These are phyloP conservation scores for Ceratocystis colombiana DNA, from an alignment of 2,329 filamentous ascomycete genomes.

Conservation along the genomic window DNA sequence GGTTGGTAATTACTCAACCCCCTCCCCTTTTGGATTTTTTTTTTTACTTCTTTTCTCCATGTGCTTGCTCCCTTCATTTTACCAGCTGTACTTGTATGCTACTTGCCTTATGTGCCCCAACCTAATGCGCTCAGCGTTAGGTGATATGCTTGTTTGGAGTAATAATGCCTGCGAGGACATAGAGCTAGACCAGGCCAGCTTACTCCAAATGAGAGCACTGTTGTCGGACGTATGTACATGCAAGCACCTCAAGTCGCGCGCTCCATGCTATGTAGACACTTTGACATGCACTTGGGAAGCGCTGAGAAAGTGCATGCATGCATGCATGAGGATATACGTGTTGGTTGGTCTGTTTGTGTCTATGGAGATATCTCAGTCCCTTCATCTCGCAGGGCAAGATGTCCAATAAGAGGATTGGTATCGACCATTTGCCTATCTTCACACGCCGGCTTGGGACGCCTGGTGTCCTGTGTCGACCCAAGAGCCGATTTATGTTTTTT, in stretches of 20 bases:
- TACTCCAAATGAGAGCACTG: background rate
- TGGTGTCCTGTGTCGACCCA: background rate
- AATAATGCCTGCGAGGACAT: too few relatives aligned
- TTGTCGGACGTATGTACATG: background rate
- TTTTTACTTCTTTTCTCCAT: background rate
- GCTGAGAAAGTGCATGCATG: background rate
- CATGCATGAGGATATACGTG: background rate
- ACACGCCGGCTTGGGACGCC: background rate
- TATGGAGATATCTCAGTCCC: background rate
- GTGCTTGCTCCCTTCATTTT: background rate
- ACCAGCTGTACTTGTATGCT: background rate
- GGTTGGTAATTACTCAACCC: background rate
- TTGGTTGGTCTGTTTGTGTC: background rate
- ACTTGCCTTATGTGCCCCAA: background rate
- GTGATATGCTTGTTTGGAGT: too few relatives aligned
- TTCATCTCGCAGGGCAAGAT: background rate
- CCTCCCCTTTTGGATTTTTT: background rate
- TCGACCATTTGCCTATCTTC: background rate
- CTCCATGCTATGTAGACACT: slow-evolving; percentile 9
- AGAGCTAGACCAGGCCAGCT: background rate
- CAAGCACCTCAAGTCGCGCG: background rate
- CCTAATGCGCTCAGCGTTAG: background rate
- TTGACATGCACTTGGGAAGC: background rate
- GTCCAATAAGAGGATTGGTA: background rate
- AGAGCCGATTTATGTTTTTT: background rate